Evolutionary conservation across 148 eudicot species (phyloP).

Genomic region (Spergularia bocconei): DNA sequence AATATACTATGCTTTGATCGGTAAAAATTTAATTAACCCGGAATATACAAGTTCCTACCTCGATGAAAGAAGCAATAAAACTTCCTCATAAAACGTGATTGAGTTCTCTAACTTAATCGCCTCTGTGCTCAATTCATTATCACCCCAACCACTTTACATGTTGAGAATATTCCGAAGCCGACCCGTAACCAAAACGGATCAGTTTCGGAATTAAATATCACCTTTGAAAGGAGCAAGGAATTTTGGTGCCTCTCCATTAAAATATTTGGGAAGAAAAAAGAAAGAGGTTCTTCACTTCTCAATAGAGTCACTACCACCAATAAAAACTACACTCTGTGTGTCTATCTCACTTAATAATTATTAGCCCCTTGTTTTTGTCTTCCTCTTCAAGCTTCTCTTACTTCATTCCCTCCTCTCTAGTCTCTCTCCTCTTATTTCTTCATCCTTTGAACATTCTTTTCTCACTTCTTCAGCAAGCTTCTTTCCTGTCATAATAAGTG

Average conservation of each 20-base stretch:
- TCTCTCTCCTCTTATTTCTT: not conserved
- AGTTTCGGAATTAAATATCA: not conserved
- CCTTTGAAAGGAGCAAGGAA: not conserved
- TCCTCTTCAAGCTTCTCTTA: slow-evolving; percentile 1
- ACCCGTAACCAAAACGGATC: not conserved
- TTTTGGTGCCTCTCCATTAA: not conserved
- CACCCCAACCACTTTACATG: no score
- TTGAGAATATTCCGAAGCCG: not conserved
- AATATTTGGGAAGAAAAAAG: not conserved
- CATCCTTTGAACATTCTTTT: slow-evolving; percentile 1
- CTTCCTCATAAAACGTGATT: no score
- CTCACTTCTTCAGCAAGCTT: not conserved
- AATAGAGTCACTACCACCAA: slow-evolving; percentile 28
- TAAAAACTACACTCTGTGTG: slow-evolving; percentile 33
- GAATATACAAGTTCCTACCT: no score
- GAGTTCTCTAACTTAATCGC: no score
- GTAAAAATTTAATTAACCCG: no score
- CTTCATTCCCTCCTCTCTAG: not conserved
- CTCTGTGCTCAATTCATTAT: no score
- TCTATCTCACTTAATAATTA: not conserved
- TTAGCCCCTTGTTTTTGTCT: slow-evolving; percentile 5
- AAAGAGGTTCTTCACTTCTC: not conserved
- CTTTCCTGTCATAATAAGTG: not conserved
- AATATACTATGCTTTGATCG: no score
- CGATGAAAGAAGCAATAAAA: no score